Base-by-base conservation (phyloP, 176 grass and related monocot genomes). In the Poa annua region DNA sequence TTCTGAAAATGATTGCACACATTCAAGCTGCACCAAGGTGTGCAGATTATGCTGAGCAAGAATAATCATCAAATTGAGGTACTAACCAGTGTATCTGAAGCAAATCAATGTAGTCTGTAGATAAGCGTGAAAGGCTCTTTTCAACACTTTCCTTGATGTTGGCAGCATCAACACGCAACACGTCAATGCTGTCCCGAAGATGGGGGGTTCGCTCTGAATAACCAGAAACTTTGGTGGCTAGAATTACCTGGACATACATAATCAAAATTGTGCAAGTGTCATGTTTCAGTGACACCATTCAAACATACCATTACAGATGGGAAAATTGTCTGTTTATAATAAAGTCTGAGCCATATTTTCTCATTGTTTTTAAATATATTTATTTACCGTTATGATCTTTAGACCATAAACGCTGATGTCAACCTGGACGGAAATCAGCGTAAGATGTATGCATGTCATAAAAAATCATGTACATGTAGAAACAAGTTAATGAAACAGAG, bases 41-140 rank as follows among this genome's bases (percentile, higher is more conserved):
- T 54, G 48, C 17, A 54, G 29, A 33, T 54, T 52, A 52, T 53
- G 4, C 26, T 34, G 17, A 75, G 29, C 14, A 52, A 53, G 9
- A 75, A 34, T 34, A 75, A 75, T 34, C 71, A 53, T 53, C 49
- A 64, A 78, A 51, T 29, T 66, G 4, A 39, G 49, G 48, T 14
- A 79, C 89, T 90, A 60, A 97, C 94, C 91, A 97, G 82, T 97
- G 94, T 84, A 97, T 97, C 87, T 97, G 94, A 84, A 97, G 91
- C 55, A 97, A 91, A 82, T 97, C 94, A 66, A 97, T 94, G 63
- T 94, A 94, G 87, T 97, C 95, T 71, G 95, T 97, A 39, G 83
- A 89, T 52, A 97, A 89, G 24, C 95, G 92, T 91, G 85, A 83
- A 78, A 97, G 92, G 50, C 88, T 97, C 86, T 97, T 97, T 81